Evolutionary conservation across 2,329 filamentous ascomycete genomes (phyloP).

Genomic region (Diplodia sapinea): DNA sequence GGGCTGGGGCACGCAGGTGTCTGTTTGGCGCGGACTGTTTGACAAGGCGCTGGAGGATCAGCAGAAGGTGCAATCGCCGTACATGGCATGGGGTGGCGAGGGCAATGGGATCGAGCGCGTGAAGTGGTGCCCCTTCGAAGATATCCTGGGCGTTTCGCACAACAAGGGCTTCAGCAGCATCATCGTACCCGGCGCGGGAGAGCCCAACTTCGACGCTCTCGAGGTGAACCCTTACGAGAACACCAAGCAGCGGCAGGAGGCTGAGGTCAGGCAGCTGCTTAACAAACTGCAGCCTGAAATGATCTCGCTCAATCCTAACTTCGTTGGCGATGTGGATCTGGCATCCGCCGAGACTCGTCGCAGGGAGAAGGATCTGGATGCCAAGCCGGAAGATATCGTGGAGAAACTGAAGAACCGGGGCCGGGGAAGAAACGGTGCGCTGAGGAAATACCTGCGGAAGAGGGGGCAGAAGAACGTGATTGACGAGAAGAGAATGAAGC

Average conservation of each 20-base stretch:
- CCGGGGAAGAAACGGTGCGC: constrained; percentile 84
- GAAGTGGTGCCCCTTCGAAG: constrained; percentile 93
- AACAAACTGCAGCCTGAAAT: constrained; percentile 97
- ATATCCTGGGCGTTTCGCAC: constrained; percentile 86
- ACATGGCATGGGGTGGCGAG: constrained; percentile 91
- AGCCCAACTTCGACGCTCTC: constrained; percentile 93
- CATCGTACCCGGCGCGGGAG: constrained; percentile 91
- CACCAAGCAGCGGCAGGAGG: constrained; percentile 87
- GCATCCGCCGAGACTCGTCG: constrained; percentile 77
- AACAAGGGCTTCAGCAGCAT: constrained; percentile 86
- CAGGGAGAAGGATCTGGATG: constrained; percentile 80
- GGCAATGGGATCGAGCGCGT: constrained; percentile 80
- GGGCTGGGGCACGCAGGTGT: constrained; percentile 87
- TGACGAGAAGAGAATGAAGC: constrained; percentile 88
- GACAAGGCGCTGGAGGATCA: constrained; percentile 68
- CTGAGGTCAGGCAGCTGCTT: constrained; percentile 84
- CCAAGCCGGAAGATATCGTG: constrained; percentile 65
- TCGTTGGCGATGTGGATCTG: constrained; percentile 85
- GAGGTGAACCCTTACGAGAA: constrained; percentile 95
- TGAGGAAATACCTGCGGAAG: constrained; percentile 89
- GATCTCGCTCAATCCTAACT: constrained; percentile 93
- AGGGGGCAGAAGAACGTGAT: constrained; percentile 92
- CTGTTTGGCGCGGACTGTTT: constrained; percentile 91
- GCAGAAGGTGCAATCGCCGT: constrained; percentile 78
- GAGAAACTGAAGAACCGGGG: constrained; percentile 74